phyloP scores from a whole-genome alignment of 345 rosid species.

The Lenwebbia sp. region DNA sequence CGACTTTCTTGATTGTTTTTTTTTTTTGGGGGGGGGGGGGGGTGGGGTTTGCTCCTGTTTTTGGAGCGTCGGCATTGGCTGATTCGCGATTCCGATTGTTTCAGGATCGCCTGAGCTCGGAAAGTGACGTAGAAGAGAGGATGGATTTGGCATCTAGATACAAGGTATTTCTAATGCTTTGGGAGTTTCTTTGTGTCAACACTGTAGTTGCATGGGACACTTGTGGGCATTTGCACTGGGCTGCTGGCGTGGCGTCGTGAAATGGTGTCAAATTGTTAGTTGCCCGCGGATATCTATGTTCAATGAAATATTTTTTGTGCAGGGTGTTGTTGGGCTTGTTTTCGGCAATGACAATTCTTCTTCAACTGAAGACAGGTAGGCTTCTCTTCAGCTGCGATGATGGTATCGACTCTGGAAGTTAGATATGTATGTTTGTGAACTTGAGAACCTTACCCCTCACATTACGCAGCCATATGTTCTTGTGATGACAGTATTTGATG shows the following conservation, averaged over 20 bases:
- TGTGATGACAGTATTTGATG: neutral
- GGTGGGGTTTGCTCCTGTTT: neutral
- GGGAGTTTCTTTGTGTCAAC: neutral
- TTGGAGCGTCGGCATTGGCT: neutral
- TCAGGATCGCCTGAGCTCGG: constrained; percentile 8
- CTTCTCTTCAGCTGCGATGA: neutral
- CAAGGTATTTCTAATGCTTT: constrained; percentile 32
- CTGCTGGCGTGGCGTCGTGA: neutral
- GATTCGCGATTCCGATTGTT: neutral
- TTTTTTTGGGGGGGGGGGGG: neutral
- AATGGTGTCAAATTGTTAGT: neutral
- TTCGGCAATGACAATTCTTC: constrained; percentile 77
- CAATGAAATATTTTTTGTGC: constrained; percentile 3
- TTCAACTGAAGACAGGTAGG: constrained; percentile 71
- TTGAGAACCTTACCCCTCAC: neutral
- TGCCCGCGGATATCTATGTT: neutral
- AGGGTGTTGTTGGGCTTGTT: constrained; percentile 94
- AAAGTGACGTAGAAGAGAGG: neutral
- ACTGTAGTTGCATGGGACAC: neutral
- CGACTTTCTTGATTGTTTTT: neutral
- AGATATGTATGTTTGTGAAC: neutral
- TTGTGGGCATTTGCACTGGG: neutral
- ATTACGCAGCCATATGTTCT: neutral
- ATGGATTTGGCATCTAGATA: constrained; percentile 93
- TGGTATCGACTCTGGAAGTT: neutral